A percentile compares a stretch with the other conserved stretches of the same genome.
phyloP scores from a whole-genome alignment of 164 flowering plant genomes.

The Houttuynia cordata region DNA sequence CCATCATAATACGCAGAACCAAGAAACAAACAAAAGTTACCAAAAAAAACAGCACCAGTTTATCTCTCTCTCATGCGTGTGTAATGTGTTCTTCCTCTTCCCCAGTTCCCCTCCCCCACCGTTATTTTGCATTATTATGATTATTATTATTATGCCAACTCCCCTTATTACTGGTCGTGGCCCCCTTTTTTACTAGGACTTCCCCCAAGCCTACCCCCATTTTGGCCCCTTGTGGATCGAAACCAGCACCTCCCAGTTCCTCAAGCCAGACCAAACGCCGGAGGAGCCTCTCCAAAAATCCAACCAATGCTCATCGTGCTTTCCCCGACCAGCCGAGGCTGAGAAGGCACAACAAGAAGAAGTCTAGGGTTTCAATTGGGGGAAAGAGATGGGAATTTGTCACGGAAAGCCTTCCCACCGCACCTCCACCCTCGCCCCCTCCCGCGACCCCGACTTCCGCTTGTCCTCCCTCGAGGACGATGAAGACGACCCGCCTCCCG shows the following conservation, averaged over 20 bases:
- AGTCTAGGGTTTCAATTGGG: neutral
- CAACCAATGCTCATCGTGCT: too few relatives aligned
- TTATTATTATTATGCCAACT: neutral
- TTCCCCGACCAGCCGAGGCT: too few relatives aligned
- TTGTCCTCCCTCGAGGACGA: too few relatives aligned
- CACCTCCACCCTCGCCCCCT: neutral
- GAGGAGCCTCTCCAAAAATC: neutral
- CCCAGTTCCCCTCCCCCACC: neutral
- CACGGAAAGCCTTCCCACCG: conserved; percentile 3
- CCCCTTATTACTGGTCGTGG: neutral
- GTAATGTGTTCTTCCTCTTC: neutral
- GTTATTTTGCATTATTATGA: neutral
- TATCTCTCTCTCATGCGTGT: too few relatives aligned
- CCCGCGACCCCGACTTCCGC: neutral
- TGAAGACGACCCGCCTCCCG: too few relatives aligned
- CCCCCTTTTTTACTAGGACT: conserved; percentile 5
- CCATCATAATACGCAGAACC: too few relatives aligned
- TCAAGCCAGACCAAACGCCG: neutral
- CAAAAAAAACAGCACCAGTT: too few relatives aligned
- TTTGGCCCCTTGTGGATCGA: neutral
- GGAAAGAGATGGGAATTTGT: conserved; percentile 11
- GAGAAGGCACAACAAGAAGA: too few relatives aligned
- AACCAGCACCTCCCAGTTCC: neutral
- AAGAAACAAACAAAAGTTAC: too few relatives aligned
- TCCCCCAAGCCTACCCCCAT: neutral